phyloP scores from a whole-genome alignment of 2,329 filamentous ascomycete species.

The Fusarium tuaranense region DNA sequence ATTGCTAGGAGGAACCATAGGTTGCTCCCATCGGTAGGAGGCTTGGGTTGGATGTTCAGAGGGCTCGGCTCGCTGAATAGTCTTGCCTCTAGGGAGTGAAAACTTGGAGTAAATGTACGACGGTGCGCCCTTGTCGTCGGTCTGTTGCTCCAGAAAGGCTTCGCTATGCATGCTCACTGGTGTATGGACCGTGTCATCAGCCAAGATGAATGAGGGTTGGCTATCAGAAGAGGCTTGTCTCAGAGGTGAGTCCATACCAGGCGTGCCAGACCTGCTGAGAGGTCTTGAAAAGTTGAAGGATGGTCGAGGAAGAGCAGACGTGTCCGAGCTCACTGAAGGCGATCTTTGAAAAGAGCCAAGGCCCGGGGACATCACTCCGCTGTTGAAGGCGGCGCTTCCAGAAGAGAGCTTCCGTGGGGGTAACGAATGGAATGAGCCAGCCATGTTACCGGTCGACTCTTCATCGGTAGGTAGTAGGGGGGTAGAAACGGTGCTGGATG shows the following conservation, averaged over 20 bases:
- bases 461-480: conserved; percentile 77
- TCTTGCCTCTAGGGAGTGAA: conserved; percentile 83
- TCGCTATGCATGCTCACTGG: conserved; percentile 80
- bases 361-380: conserved; percentile 66
- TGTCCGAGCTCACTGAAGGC: conserved; percentile 86
- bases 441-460: conserved; percentile 69
- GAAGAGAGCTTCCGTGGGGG: conserved; percentile 82
- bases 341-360: conserved; percentile 76
- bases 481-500: conserved; percentile 72
- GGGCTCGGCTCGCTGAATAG: conserved; percentile 75
- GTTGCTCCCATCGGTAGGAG: conserved; percentile 75
- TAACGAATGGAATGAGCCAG: conserved; percentile 69
- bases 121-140: conserved; percentile 66
- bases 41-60: conserved; percentile 64
- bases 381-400: conserved; percentile 67
- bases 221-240: conserved; percentile 76
- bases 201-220: conserved; percentile 71
- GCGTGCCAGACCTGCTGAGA: conserved; percentile 78
- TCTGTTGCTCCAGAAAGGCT: conserved; percentile 67
- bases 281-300: conserved; percentile 96
- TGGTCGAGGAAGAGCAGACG: conserved; percentile 77
- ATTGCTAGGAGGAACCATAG: conserved; percentile 55
- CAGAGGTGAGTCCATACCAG: conserved; percentile 67
- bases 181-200: conserved; percentile 75
- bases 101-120: conserved; percentile 93